Evolutionary conservation across 768 basidiomycete species (phyloP), one percentile per base, ranked within the genome.

Genomic region (Suillus spraguei): DNA sequence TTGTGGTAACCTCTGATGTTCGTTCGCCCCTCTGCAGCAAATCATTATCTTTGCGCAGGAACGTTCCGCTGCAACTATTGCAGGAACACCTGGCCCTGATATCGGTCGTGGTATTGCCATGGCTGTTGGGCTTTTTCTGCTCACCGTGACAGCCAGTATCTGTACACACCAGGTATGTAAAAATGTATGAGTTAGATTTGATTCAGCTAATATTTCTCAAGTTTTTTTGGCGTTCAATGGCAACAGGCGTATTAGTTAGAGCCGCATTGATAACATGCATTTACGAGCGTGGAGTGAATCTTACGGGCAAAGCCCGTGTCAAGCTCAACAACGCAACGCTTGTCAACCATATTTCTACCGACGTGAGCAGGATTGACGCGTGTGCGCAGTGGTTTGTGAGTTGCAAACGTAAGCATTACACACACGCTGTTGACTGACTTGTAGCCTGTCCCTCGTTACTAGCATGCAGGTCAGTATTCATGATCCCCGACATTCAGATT

Each of bases 221-320:
- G 82, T 91, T 88, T 76, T 91, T 92, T 78, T 87, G 86, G 81
- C 80, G 86, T 49, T 85, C 86, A 5, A 89, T 89, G 85, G 75
- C 79, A 32, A 84, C 85, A 0, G 91, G 92, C 32, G 82, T 89
- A 4, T 77, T 91, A 32, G 82, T 84, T 0, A 82, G 91, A 62
- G 84, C 84, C 0, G 85, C 89, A 13, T 78, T 94, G 33, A 91
- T 90, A 58, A 82, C 83, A 47, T 85, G 85, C 0, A 83, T 92
- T 24, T 94, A 91, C 76, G 85, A 88, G 66, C 86, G 90, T 56
- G 85, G 86, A 5, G 81, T 92, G 42, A 77, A 78, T 38, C 78
- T 94, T 33, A 87, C 87, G 1, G 87, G 87, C 6, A 88, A 87
- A 72, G 83, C 89, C 11, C 81, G 91, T 56, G 83, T 85, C 16